Conservation (phyloP, 192 early-diverging fungal genomes). For the Rhizoclosmatium sp. region DNA sequence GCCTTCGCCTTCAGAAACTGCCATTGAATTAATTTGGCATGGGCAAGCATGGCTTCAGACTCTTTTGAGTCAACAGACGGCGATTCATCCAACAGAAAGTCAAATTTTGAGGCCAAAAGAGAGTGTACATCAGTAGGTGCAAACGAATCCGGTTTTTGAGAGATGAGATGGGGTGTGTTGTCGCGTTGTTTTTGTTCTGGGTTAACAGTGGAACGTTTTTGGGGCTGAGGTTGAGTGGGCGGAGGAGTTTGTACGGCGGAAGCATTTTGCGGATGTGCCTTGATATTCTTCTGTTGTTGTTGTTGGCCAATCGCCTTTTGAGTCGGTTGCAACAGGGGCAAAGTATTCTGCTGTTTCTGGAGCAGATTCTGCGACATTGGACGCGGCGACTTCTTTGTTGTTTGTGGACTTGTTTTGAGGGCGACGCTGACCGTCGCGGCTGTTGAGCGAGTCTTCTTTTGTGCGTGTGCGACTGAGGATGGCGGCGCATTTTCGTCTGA, state of each 20-base stretch:
- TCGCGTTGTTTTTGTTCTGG: neutral
- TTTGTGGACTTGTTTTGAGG: too few species aligned
- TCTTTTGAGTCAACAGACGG: conserved; percentile 1
- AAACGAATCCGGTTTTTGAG: neutral
- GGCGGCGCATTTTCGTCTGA: neutral
- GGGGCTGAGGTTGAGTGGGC: too few species aligned
- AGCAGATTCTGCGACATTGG: too few species aligned
- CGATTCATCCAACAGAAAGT: neutral
- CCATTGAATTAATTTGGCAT: conserved; percentile 20
- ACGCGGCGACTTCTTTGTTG: too few species aligned
- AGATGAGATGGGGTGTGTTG: neutral
- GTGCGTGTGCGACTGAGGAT: neutral
- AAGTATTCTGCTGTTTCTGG: too few species aligned
- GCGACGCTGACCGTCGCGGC: neutral
- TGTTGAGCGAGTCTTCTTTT: neutral
- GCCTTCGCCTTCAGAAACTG: conserved; percentile 27
- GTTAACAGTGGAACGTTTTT: too few species aligned
- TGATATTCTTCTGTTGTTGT: too few species aligned
- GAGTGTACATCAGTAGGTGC: neutral
- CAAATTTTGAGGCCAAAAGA: neutral
- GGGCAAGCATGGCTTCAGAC: neutral
- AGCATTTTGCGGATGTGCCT: too few species aligned
- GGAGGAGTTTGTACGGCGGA: too few species aligned
- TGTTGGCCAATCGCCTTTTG: too few species aligned
- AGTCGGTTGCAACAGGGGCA: too few species aligned